Conservation (phyloP, 208 protist species). For the Acanthamoeba sp. region DNA sequence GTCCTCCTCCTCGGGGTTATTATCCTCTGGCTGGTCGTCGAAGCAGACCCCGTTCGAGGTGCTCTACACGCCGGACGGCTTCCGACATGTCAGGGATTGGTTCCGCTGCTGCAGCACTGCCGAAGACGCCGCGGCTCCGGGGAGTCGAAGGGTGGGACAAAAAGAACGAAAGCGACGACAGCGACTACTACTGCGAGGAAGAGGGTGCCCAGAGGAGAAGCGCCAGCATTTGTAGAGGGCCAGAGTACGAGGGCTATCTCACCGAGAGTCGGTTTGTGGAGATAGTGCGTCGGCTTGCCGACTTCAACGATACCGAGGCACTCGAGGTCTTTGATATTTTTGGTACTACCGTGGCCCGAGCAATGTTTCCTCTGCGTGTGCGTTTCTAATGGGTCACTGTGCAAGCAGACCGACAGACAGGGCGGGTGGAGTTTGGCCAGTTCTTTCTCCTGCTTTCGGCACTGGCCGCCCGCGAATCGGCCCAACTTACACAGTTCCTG, state of each 20-base stretch:
- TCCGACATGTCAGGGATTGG: background rate
- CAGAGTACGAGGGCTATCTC: background rate
- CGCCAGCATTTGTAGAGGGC: background rate
- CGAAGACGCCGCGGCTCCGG: no score
- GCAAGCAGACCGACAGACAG: background rate
- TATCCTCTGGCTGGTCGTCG: background rate
- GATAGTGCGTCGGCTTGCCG: background rate
- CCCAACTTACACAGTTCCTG: slow-evolving; percentile 37
- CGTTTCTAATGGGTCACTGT: background rate
- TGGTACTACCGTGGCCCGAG: background rate
- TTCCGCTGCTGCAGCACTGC: background rate
- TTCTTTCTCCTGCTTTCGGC: slow-evolving; percentile 33
- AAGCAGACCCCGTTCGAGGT: slow-evolving; percentile 54
- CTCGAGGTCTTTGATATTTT: slow-evolving; percentile 29
- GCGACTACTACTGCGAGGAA: background rate
- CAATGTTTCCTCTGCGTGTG: background rate
- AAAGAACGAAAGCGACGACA: slow-evolving; percentile 34
- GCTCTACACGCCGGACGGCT: slow-evolving; percentile 57
- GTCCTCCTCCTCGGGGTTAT: background rate
- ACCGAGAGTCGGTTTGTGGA: slow-evolving; percentile 36
- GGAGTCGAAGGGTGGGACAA: background rate
- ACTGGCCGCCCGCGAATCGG: background rate
- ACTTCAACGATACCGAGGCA: slow-evolving; percentile 28
- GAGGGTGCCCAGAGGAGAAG: background rate
- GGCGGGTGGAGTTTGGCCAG: background rate